Conservation (phyloP, 441 rosid genomes). For the Sinapis alba region DNA sequence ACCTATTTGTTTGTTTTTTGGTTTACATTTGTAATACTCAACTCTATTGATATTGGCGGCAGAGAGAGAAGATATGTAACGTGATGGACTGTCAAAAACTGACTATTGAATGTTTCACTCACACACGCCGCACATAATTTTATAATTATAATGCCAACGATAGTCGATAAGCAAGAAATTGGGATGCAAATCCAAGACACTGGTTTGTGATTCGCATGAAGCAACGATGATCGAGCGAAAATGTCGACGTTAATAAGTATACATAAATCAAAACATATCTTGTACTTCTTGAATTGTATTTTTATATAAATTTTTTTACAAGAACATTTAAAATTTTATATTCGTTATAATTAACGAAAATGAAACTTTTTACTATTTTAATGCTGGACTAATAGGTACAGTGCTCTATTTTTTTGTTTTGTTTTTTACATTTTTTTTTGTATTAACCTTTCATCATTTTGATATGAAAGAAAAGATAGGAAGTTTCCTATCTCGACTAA, state of each 20-base stretch:
- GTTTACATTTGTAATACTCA: slow-evolving; percentile 28
- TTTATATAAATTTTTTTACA: too few species aligned
- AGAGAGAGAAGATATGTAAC: slow-evolving; percentile 53
- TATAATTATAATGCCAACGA: too few species aligned
- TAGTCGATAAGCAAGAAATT: slow-evolving; percentile 52
- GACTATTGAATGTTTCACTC: slow-evolving; percentile 58
- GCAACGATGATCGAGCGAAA: slow-evolving; percentile 42
- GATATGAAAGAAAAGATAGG: not conserved
- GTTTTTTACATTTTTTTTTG: not conserved
- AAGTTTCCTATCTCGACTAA: not conserved
- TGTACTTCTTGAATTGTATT: not conserved
- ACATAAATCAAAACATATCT: not conserved
- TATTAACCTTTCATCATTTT: not conserved
- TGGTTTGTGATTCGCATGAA: slow-evolving; percentile 78
- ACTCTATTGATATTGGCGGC: slow-evolving; percentile 54
- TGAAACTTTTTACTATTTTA: not conserved
- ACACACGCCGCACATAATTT: slow-evolving; percentile 60
- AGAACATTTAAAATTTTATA: too few species aligned
- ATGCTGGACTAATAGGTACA: not conserved
- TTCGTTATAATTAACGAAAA: too few species aligned
- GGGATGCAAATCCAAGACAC: slow-evolving; percentile 77
- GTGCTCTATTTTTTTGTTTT: not conserved
- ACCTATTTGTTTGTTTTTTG: too few species aligned
- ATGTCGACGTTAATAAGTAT: slow-evolving; percentile 14
- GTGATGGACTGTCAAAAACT: slow-evolving; percentile 53